Evolutionary conservation across 129 eudicot genomes (phyloP), one percentile per base, ranked within the genome.

Genomic region (Daucus carota): DNA sequence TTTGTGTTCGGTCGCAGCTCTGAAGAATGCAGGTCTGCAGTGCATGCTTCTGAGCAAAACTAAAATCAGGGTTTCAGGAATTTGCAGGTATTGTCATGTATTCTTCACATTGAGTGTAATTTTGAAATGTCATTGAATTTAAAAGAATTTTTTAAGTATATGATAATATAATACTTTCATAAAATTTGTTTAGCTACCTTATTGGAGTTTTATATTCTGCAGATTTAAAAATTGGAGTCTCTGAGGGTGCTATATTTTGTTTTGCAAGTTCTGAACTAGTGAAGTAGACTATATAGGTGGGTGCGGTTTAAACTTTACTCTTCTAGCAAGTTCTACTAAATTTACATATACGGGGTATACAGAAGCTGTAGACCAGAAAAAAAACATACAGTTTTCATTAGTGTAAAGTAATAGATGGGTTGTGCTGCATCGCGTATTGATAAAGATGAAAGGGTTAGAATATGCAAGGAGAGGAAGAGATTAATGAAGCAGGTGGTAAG

Each of bases 401-500:
- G 22, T 60, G 46, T 70, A 70, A 36, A 63, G 38, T 33, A 50
- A 63, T 73, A 59, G 69, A 88, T 88, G 92, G 92, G 92, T 38
- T 85, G 92, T 77, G 88, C 67, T 42, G 83, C 86, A 50, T 88
- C 92, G 32, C 83, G 88, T 42, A 80, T 88, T 47, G 90, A 82
- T 76, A 80, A 80, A 75, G 86, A 82, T 73, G 93, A 86, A 75
- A 84, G 86, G 86, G 93, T 88, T 67, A 75, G 81, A 41, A 70
- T 79, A 0, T 88, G 93, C 73, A 88, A 82, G 65, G 93, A 88
- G 73, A 86, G 90, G 75, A 86, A 78, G 77, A 88, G 73, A 81
- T 63, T 86, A 60, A 82, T 88, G 87, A 88, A 86, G 59, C 88
- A 84, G 40, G 68, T 86, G 14, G 74, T 88, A 65, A 78, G 83